Base-by-base conservation (phyloP, 2,329 filamentous ascomycete species). In the Diplocarpon mali region DNA sequence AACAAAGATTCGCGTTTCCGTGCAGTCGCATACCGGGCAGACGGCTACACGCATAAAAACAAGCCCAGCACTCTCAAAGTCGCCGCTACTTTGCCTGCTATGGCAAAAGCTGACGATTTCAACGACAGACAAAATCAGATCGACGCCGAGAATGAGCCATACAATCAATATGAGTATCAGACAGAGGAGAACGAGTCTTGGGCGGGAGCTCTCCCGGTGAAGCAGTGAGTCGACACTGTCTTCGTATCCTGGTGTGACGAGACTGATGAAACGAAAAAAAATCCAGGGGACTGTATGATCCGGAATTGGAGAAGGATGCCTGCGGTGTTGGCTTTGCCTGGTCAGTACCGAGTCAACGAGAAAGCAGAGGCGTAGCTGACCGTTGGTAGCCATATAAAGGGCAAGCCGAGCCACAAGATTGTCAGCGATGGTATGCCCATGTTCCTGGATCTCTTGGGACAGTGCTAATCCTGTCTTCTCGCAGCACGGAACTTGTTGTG, bases 251-350 rank as follows among this genome's bases (percentile, higher is more conserved):
- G 20, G 16, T n/a, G 9, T 8, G 11, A 13, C 11, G 16, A 40
- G 38, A 38, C 42, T 52, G 41, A 54, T 42, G 30, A 14, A 32
- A 14, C 11, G 5, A 12, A 14, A 32, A 12, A 12, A 32, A 32
- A 13, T 30, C 29, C 29, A 75, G 72, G 63, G 92, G 90, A 75
- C 79, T 98, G 41, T 98, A 98, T 65, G 89, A 96, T 70, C 92
- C 92, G 52, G 80, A 82, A 65, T 79, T 93, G 54, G 92, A 96
- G 70, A 96, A 96, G 68, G 92, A 98, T 89, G 89, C 92, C 57
- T 98, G 92, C 64, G 92, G 92, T 85, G 92, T 98, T 62, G 92
- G 92, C 65, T 98, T 98, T 69, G 87, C 90, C 68, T 94, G 90
- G 87, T 93, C 73, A 71, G 80, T 74, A 13, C 7, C 7, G 38